Evolutionary conservation across 2,329 filamentous ascomycete genomes (phyloP).

Genomic region (Ceratocystis harringtonii): DNA sequence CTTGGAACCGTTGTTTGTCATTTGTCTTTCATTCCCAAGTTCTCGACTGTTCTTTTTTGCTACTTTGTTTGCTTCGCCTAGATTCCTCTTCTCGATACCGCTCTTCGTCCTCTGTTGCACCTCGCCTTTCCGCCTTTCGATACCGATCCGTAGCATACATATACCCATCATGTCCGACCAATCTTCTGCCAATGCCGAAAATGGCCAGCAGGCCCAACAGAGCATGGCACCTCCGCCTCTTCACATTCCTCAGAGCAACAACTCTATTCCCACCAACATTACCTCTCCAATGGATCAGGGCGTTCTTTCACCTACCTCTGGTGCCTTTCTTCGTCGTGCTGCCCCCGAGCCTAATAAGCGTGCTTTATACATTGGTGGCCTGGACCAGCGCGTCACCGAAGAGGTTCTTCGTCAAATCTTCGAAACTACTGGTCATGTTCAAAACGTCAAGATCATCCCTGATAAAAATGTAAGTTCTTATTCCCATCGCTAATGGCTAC

Average conservation of each 20-base stretch:
- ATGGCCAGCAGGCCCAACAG: constrained; percentile 57
- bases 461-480: constrained; percentile 86
- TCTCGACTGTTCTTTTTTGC: constrained; percentile 1
- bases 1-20: constrained; percentile 1
- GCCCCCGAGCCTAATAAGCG: constrained; percentile 98
- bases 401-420: constrained; percentile 96
- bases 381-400: constrained; percentile 90
- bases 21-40: not conserved
- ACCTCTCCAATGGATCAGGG: constrained; percentile 67
- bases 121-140: constrained; percentile 14
- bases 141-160: constrained; percentile 11
- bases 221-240: constrained; percentile 86
- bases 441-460: constrained; percentile 98
- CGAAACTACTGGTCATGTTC: constrained; percentile 94
- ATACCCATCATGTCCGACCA: constrained; percentile 55
- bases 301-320: constrained; percentile 74
- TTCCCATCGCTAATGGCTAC: not conserved
- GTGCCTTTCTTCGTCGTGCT: constrained; percentile 70
- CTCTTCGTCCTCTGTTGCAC: not conserved
- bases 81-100: not conserved
- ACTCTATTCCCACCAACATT: constrained; percentile 84
- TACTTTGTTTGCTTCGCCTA: not conserved
- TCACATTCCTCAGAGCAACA: constrained; percentile 91
- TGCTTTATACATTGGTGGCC: constrained; percentile 84
- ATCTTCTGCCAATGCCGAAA: constrained; percentile 32